Evolutionary conservation across 352 stramenopile genomes (phyloP).

Genomic region (Globisporangium parvum): DNA sequence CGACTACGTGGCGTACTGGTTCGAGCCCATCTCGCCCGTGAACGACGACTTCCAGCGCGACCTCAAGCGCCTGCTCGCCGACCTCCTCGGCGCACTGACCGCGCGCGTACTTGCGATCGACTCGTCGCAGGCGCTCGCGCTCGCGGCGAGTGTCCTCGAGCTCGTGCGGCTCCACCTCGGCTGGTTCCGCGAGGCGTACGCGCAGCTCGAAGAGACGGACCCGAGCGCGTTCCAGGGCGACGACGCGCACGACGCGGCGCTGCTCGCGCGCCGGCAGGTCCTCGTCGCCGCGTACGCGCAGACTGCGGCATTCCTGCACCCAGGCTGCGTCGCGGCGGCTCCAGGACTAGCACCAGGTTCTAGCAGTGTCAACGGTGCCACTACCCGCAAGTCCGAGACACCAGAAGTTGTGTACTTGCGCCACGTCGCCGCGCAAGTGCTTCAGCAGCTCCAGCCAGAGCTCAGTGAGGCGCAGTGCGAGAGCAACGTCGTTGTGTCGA

Average conservation of each 20-base stretch:
- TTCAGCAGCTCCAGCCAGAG: conserved; percentile 63
- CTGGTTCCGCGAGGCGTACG: conserved; percentile 77
- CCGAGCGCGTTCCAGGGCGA: conserved; percentile 50
- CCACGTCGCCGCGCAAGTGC: conserved; percentile 56
- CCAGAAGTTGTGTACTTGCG: conserved; percentile 56
- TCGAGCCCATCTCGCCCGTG: conserved; percentile 39
- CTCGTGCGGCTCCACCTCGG: conserved; percentile 64
- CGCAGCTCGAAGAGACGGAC: conserved; percentile 51
- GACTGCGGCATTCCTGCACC: conserved; percentile 56
- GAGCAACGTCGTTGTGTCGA: conserved; percentile 59
- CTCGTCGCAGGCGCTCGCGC: conserved; percentile 53
- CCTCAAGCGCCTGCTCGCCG: conserved; percentile 55
- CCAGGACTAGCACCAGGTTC: conserved; percentile 4
- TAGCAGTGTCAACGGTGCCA: background rate
- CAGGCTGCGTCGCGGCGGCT: conserved; percentile 35
- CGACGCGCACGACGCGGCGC: conserved; percentile 33
- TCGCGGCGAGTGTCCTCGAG: conserved; percentile 55
- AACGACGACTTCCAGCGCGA: conserved; percentile 68
- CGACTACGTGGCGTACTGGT: conserved; percentile 70
- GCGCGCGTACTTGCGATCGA: conserved; percentile 65
- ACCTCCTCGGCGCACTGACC: conserved; percentile 48
- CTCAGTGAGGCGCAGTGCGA: conserved; percentile 34
- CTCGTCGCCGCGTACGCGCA: conserved; percentile 53
- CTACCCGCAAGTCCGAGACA: conserved; percentile 25
- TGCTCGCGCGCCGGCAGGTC: conserved; percentile 42